A percentile compares a stretch with the other conserved stretches of the same genome.
Evolutionary conservation across 2,329 filamentous ascomycete species (phyloP).

Genomic region (Apiospora sp.): DNA sequence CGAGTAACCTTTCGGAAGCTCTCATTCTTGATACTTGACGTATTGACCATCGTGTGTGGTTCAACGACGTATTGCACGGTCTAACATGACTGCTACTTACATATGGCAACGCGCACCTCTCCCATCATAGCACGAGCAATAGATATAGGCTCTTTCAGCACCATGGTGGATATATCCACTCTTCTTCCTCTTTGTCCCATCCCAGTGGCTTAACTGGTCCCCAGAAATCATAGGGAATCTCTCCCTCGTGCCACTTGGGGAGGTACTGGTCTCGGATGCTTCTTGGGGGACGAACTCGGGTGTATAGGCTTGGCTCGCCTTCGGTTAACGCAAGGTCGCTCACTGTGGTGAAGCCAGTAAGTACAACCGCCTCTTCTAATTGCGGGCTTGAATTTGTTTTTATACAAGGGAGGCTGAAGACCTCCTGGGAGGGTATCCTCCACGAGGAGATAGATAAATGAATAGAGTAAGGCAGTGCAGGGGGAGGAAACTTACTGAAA

Average conservation of each 20-base stretch:
- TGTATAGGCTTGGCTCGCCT: slow-evolving; percentile 29
- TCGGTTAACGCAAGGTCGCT: slow-evolving; percentile 29
- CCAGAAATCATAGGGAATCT: not conserved
- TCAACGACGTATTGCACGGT: not conserved
- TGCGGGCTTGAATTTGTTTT: not conserved
- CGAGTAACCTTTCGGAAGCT: too few relatives aligned
- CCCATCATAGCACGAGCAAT: not conserved
- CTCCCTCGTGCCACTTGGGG: not conserved
- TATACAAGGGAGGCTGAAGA: not conserved
- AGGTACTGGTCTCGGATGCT: not conserved
- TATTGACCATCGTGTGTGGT: not conserved
- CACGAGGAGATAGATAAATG: not conserved
- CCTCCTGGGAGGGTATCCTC: not conserved
- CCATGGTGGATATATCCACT: not conserved
- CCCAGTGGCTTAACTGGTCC: not conserved
- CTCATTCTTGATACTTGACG: not conserved
- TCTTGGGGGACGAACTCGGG: not conserved
- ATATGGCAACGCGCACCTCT: not conserved
- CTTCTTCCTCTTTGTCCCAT: not conserved
- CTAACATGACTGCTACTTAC: not conserved
- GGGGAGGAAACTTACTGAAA: not conserved
- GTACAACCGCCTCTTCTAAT: not conserved
- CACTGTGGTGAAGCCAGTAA: slow-evolving; percentile 27
- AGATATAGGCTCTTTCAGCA: not conserved
- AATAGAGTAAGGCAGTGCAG: not conserved